phyloP scores from a whole-genome alignment of 225 moss, liverwort and hornwort species.

The Climacium dendroides region DNA sequence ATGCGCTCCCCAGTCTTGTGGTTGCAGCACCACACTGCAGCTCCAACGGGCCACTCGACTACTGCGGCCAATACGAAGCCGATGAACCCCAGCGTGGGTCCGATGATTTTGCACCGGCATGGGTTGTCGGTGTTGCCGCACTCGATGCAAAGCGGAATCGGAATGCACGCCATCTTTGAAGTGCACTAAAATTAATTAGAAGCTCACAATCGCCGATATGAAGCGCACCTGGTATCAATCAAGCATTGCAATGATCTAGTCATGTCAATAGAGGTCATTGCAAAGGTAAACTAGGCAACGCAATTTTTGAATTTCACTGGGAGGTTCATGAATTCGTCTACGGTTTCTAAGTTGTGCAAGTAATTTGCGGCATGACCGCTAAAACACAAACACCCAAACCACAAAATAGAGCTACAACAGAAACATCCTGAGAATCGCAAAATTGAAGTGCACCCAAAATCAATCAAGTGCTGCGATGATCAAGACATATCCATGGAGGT shows the following conservation, averaged over 20 bases:
- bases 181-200: not conserved
- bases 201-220: not conserved
- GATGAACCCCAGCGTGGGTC: constrained; percentile 76
- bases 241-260: not conserved
- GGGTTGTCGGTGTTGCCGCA: constrained; percentile 80
- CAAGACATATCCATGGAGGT: not conserved
- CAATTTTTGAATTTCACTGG: not conserved
- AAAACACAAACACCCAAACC: not conserved
- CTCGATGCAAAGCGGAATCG: constrained; percentile 76
- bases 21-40: constrained; percentile 69
- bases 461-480: not conserved
- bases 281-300: not conserved
- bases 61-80: constrained; percentile 65
- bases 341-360: not conserved
- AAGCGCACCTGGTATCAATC: not conserved
- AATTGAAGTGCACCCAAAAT: not conserved
- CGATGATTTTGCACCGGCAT: constrained; percentile 75
- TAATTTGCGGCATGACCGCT: not conserved
- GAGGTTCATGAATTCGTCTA: not conserved
- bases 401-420: not conserved
- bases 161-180: constrained; percentile 50
- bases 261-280: not conserved
- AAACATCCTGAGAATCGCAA: not conserved
- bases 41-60: constrained; percentile 72
- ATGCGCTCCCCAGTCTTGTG: constrained; percentile 51